A percentile compares a stretch with the other conserved stretches of the same genome.
phyloP scores from a whole-genome alignment of 1,284 basidiomycete genomes.

The Inonotus hispidus region DNA sequence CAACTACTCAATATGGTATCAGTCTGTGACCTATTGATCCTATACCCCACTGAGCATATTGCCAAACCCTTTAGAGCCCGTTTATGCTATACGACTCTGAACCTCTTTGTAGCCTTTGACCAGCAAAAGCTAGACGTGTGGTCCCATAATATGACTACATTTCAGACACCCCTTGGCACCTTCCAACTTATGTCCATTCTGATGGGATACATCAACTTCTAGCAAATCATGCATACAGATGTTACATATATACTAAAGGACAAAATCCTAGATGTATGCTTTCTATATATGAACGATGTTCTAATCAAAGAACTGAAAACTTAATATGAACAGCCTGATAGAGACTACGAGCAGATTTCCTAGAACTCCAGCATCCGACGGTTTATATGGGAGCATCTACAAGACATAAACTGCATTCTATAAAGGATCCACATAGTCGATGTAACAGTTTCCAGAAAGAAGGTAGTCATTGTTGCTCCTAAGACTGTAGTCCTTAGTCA shows the following conservation, averaged over 20 bases:
- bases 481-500: no score
- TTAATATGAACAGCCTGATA: constrained; percentile 21
- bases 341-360: constrained; percentile 25
- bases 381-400: constrained; percentile 32
- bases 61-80: constrained; percentile 29
- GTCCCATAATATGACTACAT: constrained; percentile 23
- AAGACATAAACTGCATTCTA: constrained; percentile 22
- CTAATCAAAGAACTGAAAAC: constrained; percentile 17
- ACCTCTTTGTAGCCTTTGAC: constrained; percentile 31
- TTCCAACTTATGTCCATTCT: constrained; percentile 29
- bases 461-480: not conserved
- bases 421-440: constrained; percentile 21
- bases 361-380: constrained; percentile 31
- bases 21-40: constrained; percentile 28
- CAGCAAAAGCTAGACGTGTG: constrained; percentile 16
- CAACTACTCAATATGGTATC: constrained; percentile 25
- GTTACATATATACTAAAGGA: constrained; percentile 29
- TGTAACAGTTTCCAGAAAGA: constrained; percentile 20
- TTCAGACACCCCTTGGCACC: constrained; percentile 27
- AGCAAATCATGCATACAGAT: constrained; percentile 33
- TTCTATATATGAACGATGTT: constrained; percentile 21
- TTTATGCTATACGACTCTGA: constrained; percentile 28
- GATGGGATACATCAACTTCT: constrained; percentile 33
- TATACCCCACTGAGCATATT: constrained; percentile 31
- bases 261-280: constrained; percentile 24